Conservation (phyloP, 495 filamentous ascomycete species). For the Neurospora sp. region DNA sequence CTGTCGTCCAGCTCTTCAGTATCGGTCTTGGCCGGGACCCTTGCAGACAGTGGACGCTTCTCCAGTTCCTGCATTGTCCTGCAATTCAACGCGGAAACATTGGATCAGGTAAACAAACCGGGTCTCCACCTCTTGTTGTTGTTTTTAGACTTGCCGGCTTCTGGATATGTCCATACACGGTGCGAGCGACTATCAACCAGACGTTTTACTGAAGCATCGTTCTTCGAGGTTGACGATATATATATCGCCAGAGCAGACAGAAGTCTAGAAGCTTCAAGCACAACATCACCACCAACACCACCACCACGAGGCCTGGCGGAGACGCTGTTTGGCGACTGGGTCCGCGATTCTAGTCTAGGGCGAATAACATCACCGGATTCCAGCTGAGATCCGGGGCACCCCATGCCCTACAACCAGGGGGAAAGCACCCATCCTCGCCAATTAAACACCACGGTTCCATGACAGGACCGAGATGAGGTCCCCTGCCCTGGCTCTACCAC, state of each 20-base stretch:
- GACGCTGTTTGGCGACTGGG: neutral
- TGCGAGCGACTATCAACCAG: neutral
- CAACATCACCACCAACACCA: neutral
- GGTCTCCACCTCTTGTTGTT: neutral
- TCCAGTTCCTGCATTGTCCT: neutral
- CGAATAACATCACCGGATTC: neutral
- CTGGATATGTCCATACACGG: neutral
- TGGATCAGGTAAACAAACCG: neutral
- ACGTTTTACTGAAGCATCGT: neutral
- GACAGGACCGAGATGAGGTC: constrained; percentile 4
- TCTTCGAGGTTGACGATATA: neutral
- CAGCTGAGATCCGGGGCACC: neutral
- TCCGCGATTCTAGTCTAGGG: neutral
- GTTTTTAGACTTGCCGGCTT: neutral
- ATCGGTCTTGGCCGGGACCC: neutral
- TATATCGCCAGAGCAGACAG: neutral
- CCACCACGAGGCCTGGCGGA: neutral
- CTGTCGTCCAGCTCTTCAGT: neutral
- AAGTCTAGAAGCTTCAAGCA: neutral
- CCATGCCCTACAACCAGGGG: neutral
- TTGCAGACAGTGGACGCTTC: neutral
- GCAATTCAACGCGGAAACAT: neutral
- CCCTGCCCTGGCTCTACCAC: neutral
- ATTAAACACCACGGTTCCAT: neutral
- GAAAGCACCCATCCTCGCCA: neutral